A percentile compares a stretch with the other conserved stretches of the same genome.
phyloP scores from a whole-genome alignment of 2,329 filamentous ascomycete genomes.

The Xylariaceae sp. region DNA sequence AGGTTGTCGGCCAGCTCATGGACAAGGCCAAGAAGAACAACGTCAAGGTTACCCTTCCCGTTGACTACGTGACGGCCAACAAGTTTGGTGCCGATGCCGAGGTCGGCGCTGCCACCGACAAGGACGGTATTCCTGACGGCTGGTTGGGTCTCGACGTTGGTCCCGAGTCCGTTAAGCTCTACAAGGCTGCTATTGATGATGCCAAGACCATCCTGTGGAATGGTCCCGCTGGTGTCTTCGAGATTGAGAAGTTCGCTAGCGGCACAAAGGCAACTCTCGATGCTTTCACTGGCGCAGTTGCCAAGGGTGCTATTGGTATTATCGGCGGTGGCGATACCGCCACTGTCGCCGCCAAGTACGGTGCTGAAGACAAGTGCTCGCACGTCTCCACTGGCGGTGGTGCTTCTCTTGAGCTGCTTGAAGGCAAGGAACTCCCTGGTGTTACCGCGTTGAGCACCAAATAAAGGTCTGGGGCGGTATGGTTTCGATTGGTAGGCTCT shows the following conservation, averaged over 20 bases:
- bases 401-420: slow-evolving; percentile 90
- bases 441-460: slow-evolving; percentile 84
- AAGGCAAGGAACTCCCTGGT: slow-evolving; percentile 97
- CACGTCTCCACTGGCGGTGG: slow-evolving; percentile 97
- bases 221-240: slow-evolving; percentile 94
- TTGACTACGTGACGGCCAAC: slow-evolving; percentile 94
- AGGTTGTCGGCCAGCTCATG: slow-evolving; percentile 83
- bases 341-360: slow-evolving; percentile 96
- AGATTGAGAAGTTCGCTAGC: slow-evolving; percentile 89
- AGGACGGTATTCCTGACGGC: slow-evolving; percentile 87
- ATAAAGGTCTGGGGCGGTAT: slow-evolving; percentile 39
- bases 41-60: slow-evolving; percentile 90
- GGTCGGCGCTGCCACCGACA: slow-evolving; percentile 77
- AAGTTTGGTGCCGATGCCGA: slow-evolving; percentile 87
- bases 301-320: slow-evolving; percentile 91
- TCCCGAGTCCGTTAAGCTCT: slow-evolving; percentile 81
- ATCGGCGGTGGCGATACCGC: slow-evolving; percentile 98
- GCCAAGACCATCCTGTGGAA: slow-evolving; percentile 99
- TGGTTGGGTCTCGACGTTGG: slow-evolving; percentile 98
- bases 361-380: slow-evolving; percentile 93
- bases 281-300: slow-evolving; percentile 76
- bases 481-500: too few relatives aligned
- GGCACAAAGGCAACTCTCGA: slow-evolving; percentile 93
- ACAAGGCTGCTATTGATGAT: slow-evolving; percentile 80
- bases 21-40: slow-evolving; percentile 96